Evolutionary conservation across 2,329 filamentous ascomycete genomes (phyloP).

Genomic region (Elsinoe australis): DNA sequence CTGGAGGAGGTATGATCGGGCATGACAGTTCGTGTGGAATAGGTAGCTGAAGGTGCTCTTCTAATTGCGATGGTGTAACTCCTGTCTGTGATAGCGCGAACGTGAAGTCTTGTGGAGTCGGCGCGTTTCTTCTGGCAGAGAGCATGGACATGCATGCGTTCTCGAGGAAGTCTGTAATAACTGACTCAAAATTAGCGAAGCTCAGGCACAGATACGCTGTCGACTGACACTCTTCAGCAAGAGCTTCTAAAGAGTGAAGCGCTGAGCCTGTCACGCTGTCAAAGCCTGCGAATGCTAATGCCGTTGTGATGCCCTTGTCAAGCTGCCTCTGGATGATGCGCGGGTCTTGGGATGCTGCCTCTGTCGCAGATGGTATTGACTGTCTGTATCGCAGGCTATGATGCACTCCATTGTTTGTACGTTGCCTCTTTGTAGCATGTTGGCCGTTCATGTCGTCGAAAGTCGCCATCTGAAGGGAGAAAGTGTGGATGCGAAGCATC

Average conservation of each 20-base stretch:
- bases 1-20: conserved; percentile 37
- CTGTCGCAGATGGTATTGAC: conserved; percentile 25
- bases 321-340: conserved; percentile 49
- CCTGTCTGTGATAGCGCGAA: conserved; percentile 38
- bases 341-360: conserved; percentile 41
- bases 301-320: conserved; percentile 47
- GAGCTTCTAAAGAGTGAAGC: conserved; percentile 48
- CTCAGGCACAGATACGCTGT: no score
- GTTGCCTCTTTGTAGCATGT: conserved; percentile 18
- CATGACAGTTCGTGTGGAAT: conserved; percentile 29
- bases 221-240: conserved; percentile 55
- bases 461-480: not conserved
- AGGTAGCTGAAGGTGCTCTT: conserved; percentile 35
- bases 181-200: conserved; percentile 28
- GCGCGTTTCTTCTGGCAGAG: conserved; percentile 46
- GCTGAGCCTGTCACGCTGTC: conserved; percentile 48
- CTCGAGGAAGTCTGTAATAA: conserved; percentile 48
- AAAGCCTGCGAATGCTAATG: conserved; percentile 47
- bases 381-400: conserved; percentile 21
- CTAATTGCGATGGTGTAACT: conserved; percentile 34
- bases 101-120: conserved; percentile 54
- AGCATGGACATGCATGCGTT: conserved; percentile 52
- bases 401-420: not conserved
- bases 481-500: no score
- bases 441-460: not conserved